Evolutionary conservation across 176 grass and related monocot genomes (phyloP), one percentile per base, ranked within the genome.

Genomic region (Aechmea fasciata): DNA sequence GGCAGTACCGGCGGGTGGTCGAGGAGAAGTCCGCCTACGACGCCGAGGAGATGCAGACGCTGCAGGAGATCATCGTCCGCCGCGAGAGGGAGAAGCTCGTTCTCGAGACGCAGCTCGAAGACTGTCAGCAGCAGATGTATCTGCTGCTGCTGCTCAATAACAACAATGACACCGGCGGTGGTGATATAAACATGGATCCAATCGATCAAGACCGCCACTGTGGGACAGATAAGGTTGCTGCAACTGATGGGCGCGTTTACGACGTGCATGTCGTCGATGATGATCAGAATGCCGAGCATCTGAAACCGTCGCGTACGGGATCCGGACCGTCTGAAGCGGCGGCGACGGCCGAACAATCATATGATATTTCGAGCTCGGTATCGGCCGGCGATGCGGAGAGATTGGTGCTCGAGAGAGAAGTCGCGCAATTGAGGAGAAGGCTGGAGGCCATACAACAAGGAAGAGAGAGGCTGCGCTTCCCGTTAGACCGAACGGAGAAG

Each of bases 211-310:
- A 26, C 25, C n/a, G n/a, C n/a, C 2, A 26, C 25, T 1, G 25
- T 26, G 25, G 1, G 25, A 26, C 25, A 26, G 25, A 26, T 26
- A 26, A 26, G 81, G 49, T 20, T 41, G 33, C 33, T 41, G 79
- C 79, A 47, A 87, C 78, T 61, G 93, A 89, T 64, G 76, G 72
- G 22, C 77, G 74, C 51, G 74, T 99, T 23, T 82, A 80, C 28
- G 91, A 96, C 70, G 91, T 96, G 18, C 87, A 96, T 85, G 91
- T 96, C 48, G 77, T 99, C 69, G 84, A 85, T 69, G 84, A 90
- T 72, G 84, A 17, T 71, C 48, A 24, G 2, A 69, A 69, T 15
- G 12, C 11, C 9, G 24, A 83, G 83, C 78, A 79, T 77, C 68
- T 61, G 22, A 10, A 24, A 72, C 50, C 68, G 7, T 62, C 66